Conservation (phyloP, 192 early-diverging fungal species). For the Coemansia sp. region DNA sequence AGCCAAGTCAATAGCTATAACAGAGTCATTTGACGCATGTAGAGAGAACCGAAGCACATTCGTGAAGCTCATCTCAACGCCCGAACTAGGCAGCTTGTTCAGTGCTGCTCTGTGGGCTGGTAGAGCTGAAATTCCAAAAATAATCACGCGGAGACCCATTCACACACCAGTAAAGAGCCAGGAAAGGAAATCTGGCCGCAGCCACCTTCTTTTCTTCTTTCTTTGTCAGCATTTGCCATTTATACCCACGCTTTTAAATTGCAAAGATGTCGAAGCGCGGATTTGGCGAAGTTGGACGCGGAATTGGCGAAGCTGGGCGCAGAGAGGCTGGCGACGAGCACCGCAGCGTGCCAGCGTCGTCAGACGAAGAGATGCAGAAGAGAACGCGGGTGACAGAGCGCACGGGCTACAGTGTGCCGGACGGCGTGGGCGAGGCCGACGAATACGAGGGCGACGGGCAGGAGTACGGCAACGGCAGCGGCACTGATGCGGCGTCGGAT, state of each 20-base stretch:
- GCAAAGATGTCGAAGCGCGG: conserved; percentile 8
- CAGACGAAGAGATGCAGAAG: conserved; percentile 1
- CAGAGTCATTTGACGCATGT: conserved; percentile 44
- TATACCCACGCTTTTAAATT: background rate
- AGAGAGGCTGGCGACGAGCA: conserved; percentile 8
- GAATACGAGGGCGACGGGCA: background rate
- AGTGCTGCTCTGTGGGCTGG: conserved; percentile 35
- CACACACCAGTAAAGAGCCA: too few relatives aligned
- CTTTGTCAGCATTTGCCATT: background rate
- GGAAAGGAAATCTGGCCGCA: too few relatives aligned
- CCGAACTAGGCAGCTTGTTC: conserved; percentile 15
- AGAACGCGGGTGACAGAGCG: conserved; percentile 7
- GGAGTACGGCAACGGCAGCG: background rate
- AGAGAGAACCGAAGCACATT: conserved; percentile 13
- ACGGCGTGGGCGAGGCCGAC: conserved; percentile 1
- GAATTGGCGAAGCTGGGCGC: conserved; percentile 7
- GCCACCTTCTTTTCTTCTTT: background rate
- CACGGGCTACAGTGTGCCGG: conserved; percentile 19
- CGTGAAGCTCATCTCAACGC: conserved; percentile 46
- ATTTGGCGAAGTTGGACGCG: conserved; percentile 9
- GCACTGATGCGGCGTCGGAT: too few relatives aligned
- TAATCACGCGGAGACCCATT: too few relatives aligned
- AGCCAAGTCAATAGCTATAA: conserved; percentile 17
- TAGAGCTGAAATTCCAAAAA: conserved; percentile 36
- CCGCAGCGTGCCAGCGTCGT: background rate